Evolutionary conservation across 2,329 filamentous ascomycete genomes (phyloP).

Genomic region (Claviceps sp.): DNA sequence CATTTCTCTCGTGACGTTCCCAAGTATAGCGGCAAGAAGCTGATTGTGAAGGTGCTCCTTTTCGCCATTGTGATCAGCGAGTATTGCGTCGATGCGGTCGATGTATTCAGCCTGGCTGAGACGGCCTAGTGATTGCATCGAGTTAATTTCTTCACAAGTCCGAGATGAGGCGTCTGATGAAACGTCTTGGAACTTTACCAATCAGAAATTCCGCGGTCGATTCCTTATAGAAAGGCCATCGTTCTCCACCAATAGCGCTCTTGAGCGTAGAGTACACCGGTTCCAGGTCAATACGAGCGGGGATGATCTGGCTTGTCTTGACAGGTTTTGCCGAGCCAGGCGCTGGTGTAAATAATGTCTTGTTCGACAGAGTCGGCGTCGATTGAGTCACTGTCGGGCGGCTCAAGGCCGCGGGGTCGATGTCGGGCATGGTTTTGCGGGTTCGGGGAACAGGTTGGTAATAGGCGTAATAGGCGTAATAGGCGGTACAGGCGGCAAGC

Average conservation of each 20-base stretch:
- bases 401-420: slow-evolving; percentile 56
- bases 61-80: slow-evolving; percentile 42
- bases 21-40: slow-evolving; percentile 52
- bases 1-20: slow-evolving; percentile 56
- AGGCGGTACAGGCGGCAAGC: slow-evolving; percentile 9
- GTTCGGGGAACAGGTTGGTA: slow-evolving; percentile 11
- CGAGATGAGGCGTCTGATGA: background rate
- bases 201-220: slow-evolving; percentile 48
- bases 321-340: slow-evolving; percentile 35
- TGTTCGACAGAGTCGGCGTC: slow-evolving; percentile 44
- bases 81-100: slow-evolving; percentile 44
- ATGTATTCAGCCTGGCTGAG: slow-evolving; percentile 50
- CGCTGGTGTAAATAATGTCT: slow-evolving; percentile 41
- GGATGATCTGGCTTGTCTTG: slow-evolving; percentile 50
- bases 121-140: slow-evolving; percentile 31
- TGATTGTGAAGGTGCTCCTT: slow-evolving; percentile 54
- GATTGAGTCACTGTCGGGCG: slow-evolving; percentile 44
- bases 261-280: slow-evolving; percentile 51
- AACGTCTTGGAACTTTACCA: slow-evolving; percentile 26
- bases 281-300: slow-evolving; percentile 54
- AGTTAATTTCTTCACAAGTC: slow-evolving; percentile 14
- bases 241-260: slow-evolving; percentile 41
- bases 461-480: slow-evolving; percentile 14
- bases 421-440: slow-evolving; percentile 45
- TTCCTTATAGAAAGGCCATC: slow-evolving; percentile 53